Conservation (phyloP, 2,329 filamentous ascomycete genomes). For the Thielaviopsis punctulata region DNA sequence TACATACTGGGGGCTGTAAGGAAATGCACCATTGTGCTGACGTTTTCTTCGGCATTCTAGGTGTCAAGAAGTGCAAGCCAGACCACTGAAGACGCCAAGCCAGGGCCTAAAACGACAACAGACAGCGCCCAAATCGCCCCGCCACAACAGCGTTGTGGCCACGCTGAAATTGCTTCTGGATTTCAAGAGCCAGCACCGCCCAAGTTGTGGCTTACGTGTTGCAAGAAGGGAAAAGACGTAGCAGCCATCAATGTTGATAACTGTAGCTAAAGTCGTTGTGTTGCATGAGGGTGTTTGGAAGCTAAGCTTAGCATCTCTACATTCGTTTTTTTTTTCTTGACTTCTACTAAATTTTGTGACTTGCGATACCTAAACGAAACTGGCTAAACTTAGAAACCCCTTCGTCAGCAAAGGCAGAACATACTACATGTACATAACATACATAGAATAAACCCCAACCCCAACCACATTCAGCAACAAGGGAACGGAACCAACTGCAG, state of each 20-base stretch:
- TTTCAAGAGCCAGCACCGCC: too few relatives aligned
- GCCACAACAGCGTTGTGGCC: neutral
- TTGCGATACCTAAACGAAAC: neutral
- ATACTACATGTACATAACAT: too few relatives aligned
- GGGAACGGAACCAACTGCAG: neutral
- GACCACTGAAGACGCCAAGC: neutral
- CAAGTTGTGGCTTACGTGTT: conserved; percentile 12
- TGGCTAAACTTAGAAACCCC: too few relatives aligned
- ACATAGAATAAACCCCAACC: neutral
- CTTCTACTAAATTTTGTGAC: neutral
- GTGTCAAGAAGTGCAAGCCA: neutral
- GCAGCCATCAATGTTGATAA: neutral
- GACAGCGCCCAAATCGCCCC: neutral
- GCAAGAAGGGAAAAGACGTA: conserved; percentile 4
- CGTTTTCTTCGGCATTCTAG: neutral
- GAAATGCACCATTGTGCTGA: neutral
- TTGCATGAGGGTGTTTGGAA: too few relatives aligned
- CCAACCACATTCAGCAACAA: neutral
- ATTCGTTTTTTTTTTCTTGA: neutral
- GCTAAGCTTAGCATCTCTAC: neutral
- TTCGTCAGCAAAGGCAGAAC: too few relatives aligned
- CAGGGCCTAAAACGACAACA: neutral
- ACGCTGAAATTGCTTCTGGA: too few relatives aligned
- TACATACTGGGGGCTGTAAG: neutral
- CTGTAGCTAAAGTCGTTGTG: too few relatives aligned